A percentile compares a stretch with the other conserved stretches of the same genome.
Conservation (phyloP, 2,329 filamentous ascomycete species). For the Pyricularia sp. region DNA sequence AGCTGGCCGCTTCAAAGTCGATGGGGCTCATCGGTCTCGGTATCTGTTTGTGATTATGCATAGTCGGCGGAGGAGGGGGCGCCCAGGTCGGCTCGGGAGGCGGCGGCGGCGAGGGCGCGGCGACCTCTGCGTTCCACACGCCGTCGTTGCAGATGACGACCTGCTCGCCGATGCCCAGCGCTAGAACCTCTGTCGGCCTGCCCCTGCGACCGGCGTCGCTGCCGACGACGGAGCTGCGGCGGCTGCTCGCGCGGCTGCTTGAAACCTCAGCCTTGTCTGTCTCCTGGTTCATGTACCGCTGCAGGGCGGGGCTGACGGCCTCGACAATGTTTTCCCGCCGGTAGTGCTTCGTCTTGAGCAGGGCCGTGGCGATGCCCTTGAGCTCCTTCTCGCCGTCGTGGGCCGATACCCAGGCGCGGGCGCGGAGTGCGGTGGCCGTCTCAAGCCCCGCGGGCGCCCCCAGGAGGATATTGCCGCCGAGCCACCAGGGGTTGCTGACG, state of each 20-base stretch:
- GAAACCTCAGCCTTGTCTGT: background rate
- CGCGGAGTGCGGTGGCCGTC: conserved; percentile 42
- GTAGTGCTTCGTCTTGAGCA: conserved; percentile 37
- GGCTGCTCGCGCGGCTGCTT: background rate
- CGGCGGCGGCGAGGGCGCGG: background rate
- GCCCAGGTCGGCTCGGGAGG: background rate
- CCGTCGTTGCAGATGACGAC: conserved; percentile 31
- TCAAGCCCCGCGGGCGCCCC: conserved; percentile 48
- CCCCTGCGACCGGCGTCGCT: conserved; percentile 3
- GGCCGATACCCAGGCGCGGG: conserved; percentile 49
- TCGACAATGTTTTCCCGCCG: conserved; percentile 31
- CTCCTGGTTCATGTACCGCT: background rate
- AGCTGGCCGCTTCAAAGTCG: background rate
- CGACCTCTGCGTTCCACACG: conserved; percentile 14
- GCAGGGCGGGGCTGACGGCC: conserved; percentile 8
- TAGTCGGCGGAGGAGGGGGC: background rate
- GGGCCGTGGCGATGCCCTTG: conserved; percentile 38
- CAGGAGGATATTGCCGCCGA: conserved; percentile 48
- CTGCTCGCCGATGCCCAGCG: conserved; percentile 31
- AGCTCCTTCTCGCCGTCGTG: conserved; percentile 52
- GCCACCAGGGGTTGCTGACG: conserved; percentile 50
- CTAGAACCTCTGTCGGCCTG: conserved; percentile 28
- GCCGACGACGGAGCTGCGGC: background rate
- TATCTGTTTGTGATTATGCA: background rate
- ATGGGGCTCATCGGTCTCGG: background rate